Conservation (phyloP, 2,329 filamentous ascomycete genomes). For the Pezicula neosporulosa region DNA sequence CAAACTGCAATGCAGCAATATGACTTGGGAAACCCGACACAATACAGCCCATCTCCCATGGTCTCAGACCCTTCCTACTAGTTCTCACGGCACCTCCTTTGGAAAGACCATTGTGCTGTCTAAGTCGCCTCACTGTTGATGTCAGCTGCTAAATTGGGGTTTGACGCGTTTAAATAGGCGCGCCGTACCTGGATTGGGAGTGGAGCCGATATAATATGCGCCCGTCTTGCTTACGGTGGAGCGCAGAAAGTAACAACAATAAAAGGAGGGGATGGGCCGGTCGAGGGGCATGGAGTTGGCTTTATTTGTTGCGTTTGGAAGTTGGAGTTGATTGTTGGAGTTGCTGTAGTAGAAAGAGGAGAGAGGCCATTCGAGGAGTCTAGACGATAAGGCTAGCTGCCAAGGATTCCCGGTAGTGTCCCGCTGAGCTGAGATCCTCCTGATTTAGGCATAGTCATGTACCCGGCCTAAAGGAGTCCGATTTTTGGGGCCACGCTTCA, state of each 20-base stretch:
- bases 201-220: conserved; percentile 83
- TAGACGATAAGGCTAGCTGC: background rate
- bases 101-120: conserved; percentile 84
- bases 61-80: conserved; percentile 61
- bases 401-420: too few species aligned
- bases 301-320: conserved; percentile 8
- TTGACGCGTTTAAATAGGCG: background rate
- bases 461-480: too few species aligned
- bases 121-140: conserved; percentile 62
- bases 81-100: conserved; percentile 82
- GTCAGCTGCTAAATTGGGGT: background rate
- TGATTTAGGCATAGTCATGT: too few species aligned
- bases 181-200: conserved; percentile 65
- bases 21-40: conserved; percentile 87
- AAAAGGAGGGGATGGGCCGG: conserved; percentile 75
- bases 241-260: conserved; percentile 88
- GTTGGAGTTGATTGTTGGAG: background rate
- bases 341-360: background rate
- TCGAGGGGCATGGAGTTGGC: conserved; percentile 21
- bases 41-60: conserved; percentile 88
- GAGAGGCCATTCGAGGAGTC: background rate
- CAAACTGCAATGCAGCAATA: conserved; percentile 87
- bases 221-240: conserved; percentile 70
- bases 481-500: too few species aligned
- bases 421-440: too few species aligned